Percentiles rank a stretch among this genome's conserved stretches.
phyloP scores from a whole-genome alignment of 805 yeast species.

The Yarrowia sp. region DNA sequence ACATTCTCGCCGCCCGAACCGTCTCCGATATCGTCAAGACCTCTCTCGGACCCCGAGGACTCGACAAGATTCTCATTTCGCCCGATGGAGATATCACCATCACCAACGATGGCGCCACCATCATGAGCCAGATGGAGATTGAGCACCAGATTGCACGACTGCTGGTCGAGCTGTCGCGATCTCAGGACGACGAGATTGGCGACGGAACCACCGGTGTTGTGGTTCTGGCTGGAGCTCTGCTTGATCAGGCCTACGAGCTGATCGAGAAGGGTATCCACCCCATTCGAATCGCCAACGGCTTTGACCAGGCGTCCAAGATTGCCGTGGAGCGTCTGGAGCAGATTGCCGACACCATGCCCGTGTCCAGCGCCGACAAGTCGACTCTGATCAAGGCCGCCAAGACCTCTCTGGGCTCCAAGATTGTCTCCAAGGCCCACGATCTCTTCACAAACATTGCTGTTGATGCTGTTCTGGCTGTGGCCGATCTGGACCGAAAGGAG shows the following conservation, averaged over 20 bases:
- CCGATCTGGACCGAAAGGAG: slow-evolving; percentile 86
- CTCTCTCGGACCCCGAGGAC: slow-evolving; percentile 96
- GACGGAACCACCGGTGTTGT: slow-evolving; percentile 99
- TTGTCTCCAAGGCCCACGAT: slow-evolving; percentile 90
- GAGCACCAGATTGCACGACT: slow-evolving; percentile 95
- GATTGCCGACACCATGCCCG: slow-evolving; percentile 65
- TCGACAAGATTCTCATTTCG: slow-evolving; percentile 89
- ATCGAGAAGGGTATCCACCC: slow-evolving; percentile 98
- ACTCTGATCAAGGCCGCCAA: slow-evolving; percentile 84
- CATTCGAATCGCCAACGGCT: slow-evolving; percentile 93
- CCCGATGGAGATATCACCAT: slow-evolving; percentile 98
- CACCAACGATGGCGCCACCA: slow-evolving; percentile 98
- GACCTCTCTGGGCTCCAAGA: slow-evolving; percentile 92
- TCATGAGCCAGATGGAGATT: slow-evolving; percentile 90
- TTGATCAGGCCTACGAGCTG: slow-evolving; percentile 91
- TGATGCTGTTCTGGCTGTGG: slow-evolving; percentile 88
- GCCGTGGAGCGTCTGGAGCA: slow-evolving; percentile 75
- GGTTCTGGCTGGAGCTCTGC: slow-evolving; percentile 87
- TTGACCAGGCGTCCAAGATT: slow-evolving; percentile 92
- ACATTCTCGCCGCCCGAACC: slow-evolving; percentile 90
- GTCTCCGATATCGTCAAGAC: slow-evolving; percentile 91
- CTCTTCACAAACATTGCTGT: slow-evolving; percentile 96
- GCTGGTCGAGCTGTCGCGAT: slow-evolving; percentile 85
- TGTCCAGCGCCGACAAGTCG: slow-evolving; percentile 46
- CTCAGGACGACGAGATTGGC: slow-evolving; percentile 98